phyloP scores from a whole-genome alignment of 345 rosid species.

The Moricandia arvensis region DNA sequence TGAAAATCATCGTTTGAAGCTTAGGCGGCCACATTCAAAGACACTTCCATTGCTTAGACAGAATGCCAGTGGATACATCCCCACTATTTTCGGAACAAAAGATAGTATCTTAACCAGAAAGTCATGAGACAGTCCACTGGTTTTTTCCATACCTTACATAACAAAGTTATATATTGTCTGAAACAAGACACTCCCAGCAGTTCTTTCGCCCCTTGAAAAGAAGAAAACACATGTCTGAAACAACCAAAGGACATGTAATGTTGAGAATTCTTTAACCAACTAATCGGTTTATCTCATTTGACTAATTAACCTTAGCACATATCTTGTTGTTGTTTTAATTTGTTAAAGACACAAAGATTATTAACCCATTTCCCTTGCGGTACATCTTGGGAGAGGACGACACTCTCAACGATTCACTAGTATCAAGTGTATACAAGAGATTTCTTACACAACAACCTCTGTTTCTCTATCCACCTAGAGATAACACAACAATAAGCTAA shows the following conservation, averaged over 20 bases:
- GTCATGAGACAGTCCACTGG: neutral
- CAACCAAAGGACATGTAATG: neutral
- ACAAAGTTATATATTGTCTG: neutral
- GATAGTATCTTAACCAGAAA: neutral
- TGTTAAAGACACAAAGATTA: too few relatives aligned
- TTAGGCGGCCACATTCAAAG: slow-evolving; percentile 6
- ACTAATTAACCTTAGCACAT: too few relatives aligned
- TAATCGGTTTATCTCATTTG: too few relatives aligned
- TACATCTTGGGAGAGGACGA: too few relatives aligned
- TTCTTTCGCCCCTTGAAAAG: neutral
- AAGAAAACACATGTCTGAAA: neutral
- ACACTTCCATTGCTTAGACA: slow-evolving; percentile 10
- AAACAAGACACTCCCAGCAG: neutral
- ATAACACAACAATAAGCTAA: too few relatives aligned
- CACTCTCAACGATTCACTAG: too few relatives aligned
- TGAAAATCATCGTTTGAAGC: neutral
- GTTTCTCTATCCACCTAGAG: too few relatives aligned
- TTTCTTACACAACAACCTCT: too few relatives aligned
- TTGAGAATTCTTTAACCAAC: too few relatives aligned
- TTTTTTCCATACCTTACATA: neutral
- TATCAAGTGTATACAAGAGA: too few relatives aligned
- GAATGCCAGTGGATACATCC: neutral
- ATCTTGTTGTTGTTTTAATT: too few relatives aligned
- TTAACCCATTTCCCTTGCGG: too few relatives aligned
- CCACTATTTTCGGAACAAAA: neutral